These are phyloP conservation scores for Gelatoporia subvermispora DNA, from an alignment of 768 basidiomycete species.

Conservation along the genomic window DNA sequence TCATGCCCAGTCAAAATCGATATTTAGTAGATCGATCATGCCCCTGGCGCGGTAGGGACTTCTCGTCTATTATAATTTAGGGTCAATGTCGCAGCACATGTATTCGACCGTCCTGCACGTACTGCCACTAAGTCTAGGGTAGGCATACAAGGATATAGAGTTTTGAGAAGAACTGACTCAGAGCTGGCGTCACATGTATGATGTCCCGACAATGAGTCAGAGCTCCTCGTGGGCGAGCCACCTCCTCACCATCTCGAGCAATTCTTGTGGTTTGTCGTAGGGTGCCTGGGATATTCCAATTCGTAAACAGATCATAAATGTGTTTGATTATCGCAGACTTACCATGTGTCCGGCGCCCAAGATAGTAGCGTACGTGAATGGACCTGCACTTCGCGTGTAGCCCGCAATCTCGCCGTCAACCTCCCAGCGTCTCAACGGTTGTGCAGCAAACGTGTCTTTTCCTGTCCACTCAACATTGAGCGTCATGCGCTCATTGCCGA, in stretches of 20 bases:
- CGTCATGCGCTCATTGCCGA: conserved; percentile 64
- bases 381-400: conserved; percentile 44
- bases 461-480: conserved; percentile 56
- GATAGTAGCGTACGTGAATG: conserved; percentile 59
- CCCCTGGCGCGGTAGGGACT: too few relatives aligned
- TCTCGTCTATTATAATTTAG: too few relatives aligned
- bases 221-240: conserved; percentile 37
- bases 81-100: too few relatives aligned
- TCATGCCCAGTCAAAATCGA: too few relatives aligned
- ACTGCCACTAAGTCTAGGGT: too few relatives aligned
- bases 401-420: conserved; percentile 51
- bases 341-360: conserved; percentile 76
- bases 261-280: conserved; percentile 56
- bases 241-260: conserved; percentile 42
- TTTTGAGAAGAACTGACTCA: too few relatives aligned
- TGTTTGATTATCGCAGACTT: not conserved
- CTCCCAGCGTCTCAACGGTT: conserved; percentile 46
- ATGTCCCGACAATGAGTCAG: too few relatives aligned
- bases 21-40: too few relatives aligned
- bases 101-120: too few relatives aligned
- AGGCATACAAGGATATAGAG: too few relatives aligned
- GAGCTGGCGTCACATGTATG: too few relatives aligned
- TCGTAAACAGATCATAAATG: not conserved
- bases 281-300: conserved; percentile 37
- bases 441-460: conserved; percentile 37